A percentile compares a stretch with the other conserved stretches of the same genome.
These are phyloP conservation scores for Blastomyces gilchristii DNA, from an alignment of 2,329 filamentous ascomycete species.

Conservation along the genomic window DNA sequence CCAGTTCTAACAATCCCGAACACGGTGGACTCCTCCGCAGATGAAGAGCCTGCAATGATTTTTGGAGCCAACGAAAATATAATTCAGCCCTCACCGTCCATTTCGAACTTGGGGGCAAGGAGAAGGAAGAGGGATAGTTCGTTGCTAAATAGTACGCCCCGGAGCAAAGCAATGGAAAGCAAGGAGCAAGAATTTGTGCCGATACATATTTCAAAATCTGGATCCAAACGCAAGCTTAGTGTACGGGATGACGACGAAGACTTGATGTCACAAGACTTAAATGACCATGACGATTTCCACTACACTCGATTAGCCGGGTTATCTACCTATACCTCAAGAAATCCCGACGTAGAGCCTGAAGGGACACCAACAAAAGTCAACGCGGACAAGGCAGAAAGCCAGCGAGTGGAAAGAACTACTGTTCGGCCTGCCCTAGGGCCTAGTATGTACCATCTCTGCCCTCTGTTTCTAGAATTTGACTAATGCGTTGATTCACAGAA, in stretches of 20 bases:
- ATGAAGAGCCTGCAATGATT: constrained; percentile 23
- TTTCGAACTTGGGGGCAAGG: constrained; percentile 35
- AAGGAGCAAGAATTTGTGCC: constrained; percentile 12
- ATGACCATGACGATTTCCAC: constrained; percentile 34
- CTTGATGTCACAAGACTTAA: neutral
- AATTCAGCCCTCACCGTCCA: constrained; percentile 23
- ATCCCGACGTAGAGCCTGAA: constrained; percentile 7
- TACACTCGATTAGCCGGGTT: constrained; percentile 32
- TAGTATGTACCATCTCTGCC: constrained; percentile 26
- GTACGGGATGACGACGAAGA: constrained; percentile 42
- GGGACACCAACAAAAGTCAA: constrained; percentile 6
- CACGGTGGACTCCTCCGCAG: constrained; percentile 33
- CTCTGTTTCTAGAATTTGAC: neutral
- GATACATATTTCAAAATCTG: constrained; percentile 31
- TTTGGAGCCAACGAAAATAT: constrained; percentile 20
- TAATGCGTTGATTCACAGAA: constrained; percentile 28
- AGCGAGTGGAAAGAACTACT: constrained; percentile 10
- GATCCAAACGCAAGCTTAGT: constrained; percentile 49
- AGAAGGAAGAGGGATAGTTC: constrained; percentile 43
- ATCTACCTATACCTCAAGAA: neutral
- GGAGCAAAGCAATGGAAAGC: constrained; percentile 10
- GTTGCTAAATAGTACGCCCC: constrained; percentile 30
- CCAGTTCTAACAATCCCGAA: constrained; percentile 43
- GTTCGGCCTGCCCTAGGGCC: constrained; percentile 26
- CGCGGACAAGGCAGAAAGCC: constrained; percentile 11